A percentile compares a stretch with the other conserved stretches of the same genome.
These are phyloP conservation scores for Zancudomyces culisetae DNA, from an alignment of 371 early-diverging fungal genomes.

Conservation along the genomic window DNA sequence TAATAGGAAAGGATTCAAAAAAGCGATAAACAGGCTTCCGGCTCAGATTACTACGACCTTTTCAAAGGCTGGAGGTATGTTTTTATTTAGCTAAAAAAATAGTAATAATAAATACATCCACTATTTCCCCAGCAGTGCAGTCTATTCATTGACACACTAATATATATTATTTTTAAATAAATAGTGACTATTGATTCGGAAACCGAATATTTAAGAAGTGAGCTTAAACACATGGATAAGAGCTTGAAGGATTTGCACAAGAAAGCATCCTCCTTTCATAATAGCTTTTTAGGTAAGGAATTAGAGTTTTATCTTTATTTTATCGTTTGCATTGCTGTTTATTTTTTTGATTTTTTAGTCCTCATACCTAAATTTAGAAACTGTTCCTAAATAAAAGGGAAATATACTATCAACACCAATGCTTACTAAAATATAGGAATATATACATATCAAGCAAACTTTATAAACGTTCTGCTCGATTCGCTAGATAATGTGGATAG, in stretches of 20 bases:
- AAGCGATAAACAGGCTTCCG: slow-evolving; percentile 42
- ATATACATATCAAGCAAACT: background rate
- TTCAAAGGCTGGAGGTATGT: background rate
- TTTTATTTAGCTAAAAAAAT: background rate
- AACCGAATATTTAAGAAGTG: slow-evolving; percentile 24
- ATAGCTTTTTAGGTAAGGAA: slow-evolving; percentile 26
- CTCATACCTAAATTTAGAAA: no score
- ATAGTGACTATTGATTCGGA: slow-evolving; percentile 29
- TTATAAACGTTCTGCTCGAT: background rate
- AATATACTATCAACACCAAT: background rate
- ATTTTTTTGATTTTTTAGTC: no score
- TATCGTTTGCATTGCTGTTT: no score
- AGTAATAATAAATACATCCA: background rate
- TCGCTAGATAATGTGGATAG: no score
- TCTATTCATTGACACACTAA: background rate
- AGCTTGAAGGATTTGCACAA: slow-evolving; percentile 23
- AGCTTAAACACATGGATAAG: slow-evolving; percentile 28
- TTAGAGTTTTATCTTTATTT: no score
- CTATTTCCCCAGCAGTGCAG: background rate
- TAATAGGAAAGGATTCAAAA: slow-evolving; percentile 32
- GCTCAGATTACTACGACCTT: slow-evolving; percentile 26
- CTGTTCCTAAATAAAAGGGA: background rate
- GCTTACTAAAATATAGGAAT: slow-evolving; percentile 7
- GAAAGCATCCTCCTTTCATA: slow-evolving; percentile 35
- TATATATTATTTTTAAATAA: background rate